These are phyloP conservation scores for Aspergillus sp. DNA, from an alignment of 2,329 filamentous ascomycete species.

Conservation along the genomic window DNA sequence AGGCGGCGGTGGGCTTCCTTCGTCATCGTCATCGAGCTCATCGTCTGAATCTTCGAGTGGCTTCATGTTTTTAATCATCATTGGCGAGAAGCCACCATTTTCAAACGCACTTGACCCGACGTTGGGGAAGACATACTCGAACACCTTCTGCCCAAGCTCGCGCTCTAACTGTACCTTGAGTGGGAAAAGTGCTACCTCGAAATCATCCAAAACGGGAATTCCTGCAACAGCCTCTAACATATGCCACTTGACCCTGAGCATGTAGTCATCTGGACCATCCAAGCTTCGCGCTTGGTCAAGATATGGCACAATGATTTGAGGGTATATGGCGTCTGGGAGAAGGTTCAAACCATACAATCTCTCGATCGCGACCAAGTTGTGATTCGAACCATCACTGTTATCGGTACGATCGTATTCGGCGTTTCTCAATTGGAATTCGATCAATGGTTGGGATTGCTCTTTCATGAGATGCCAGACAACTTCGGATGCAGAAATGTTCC, in stretches of 20 bases:
- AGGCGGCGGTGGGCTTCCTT: slow-evolving; percentile 20
- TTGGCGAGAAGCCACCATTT: slow-evolving; percentile 46
- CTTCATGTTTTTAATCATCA: slow-evolving; percentile 51
- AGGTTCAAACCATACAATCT: slow-evolving; percentile 86
- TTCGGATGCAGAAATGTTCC: slow-evolving; percentile 90
- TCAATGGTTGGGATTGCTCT: slow-evolving; percentile 78
- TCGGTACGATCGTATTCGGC: slow-evolving; percentile 93
- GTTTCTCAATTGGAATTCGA: slow-evolving; percentile 88
- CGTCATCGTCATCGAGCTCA: slow-evolving; percentile 36
- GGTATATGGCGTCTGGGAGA: slow-evolving; percentile 84
- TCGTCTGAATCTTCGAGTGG: slow-evolving; percentile 42
- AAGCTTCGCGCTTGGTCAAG: slow-evolving; percentile 59
- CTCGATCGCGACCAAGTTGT: slow-evolving; percentile 85
- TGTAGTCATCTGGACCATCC: slow-evolving; percentile 63
- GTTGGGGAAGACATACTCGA: slow-evolving; percentile 96
- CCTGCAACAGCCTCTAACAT: slow-evolving; percentile 98
- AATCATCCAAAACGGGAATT: slow-evolving; percentile 94
- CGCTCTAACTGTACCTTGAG: slow-evolving; percentile 90
- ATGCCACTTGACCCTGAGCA: slow-evolving; percentile 93
- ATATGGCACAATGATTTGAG: slow-evolving; percentile 92
- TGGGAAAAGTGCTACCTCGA: slow-evolving; percentile 89
- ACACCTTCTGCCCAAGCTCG: slow-evolving; percentile 85
- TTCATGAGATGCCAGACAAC: slow-evolving; percentile 96
- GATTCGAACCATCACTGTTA: slow-evolving; percentile 93
- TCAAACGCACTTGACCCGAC: slow-evolving; percentile 56